Conservation (phyloP, 1,284 basidiomycete genomes). For the Peniophora sp. region DNA sequence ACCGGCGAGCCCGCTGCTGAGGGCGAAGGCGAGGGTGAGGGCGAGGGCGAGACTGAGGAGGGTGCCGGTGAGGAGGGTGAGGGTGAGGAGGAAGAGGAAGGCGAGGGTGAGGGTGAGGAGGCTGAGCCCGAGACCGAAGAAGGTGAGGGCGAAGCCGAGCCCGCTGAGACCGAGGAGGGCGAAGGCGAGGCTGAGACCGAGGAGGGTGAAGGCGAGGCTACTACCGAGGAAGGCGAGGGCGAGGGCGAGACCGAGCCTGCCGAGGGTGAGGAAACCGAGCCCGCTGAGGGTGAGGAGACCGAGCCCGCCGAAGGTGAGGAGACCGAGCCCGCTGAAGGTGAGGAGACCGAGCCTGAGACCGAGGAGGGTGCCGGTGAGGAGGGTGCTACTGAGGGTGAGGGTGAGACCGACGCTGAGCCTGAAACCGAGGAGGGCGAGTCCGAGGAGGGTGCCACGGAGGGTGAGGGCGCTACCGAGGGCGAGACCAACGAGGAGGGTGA, state of each 20-base stretch:
- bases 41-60: background rate
- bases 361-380: background rate
- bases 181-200: background rate
- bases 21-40: background rate
- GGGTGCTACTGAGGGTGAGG: background rate
- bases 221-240: background rate
- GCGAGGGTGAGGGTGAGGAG: background rate
- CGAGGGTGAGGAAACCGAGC: too few relatives aligned
- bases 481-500: background rate
- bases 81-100: background rate
- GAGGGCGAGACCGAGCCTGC: background rate
- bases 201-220: background rate
- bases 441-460: background rate
- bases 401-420: background rate
- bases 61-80: background rate
- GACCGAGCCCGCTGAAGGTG: background rate
- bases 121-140: background rate
- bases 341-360: background rate
- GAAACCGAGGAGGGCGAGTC: background rate
- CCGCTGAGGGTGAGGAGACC: background rate
- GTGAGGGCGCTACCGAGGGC: background rate
- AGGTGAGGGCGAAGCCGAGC: background rate
- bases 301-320: background rate
- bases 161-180: background rate
- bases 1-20: background rate